Conservation (phyloP, 306 rosid genomes). For the Rosa rugosa region DNA sequence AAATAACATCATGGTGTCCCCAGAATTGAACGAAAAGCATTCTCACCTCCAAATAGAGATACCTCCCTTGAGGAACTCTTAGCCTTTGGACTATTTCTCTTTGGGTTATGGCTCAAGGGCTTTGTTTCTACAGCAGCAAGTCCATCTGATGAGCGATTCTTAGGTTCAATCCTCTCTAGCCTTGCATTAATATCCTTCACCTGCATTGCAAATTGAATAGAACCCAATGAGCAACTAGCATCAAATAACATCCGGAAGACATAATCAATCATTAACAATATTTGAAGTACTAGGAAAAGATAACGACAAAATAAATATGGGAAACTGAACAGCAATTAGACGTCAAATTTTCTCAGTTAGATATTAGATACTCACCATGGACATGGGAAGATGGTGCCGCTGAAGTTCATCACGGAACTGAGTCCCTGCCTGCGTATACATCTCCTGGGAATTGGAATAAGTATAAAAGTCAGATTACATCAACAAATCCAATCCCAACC, state of each 20-base stretch:
- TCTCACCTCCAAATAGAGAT: constrained; percentile 87
- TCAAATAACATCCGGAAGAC: not conserved
- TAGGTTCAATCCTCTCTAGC: constrained; percentile 89
- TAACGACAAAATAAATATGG: not conserved
- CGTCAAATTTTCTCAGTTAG: constrained; percentile 11
- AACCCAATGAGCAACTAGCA: not conserved
- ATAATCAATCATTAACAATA: not conserved
- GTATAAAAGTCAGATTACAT: not conserved
- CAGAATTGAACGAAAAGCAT: constrained; percentile 26
- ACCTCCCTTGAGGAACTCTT: constrained; percentile 77
- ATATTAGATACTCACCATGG: constrained; percentile 55
- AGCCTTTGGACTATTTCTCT: constrained; percentile 92
- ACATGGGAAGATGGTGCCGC: constrained; percentile 80
- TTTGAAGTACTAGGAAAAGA: not conserved
- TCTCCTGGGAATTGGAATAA: constrained; percentile 54
- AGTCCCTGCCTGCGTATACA: constrained; percentile 93
- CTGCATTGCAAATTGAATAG: constrained; percentile 39
- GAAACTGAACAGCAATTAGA: constrained; percentile 5
- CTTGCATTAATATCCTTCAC: constrained; percentile 95
- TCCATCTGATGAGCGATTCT: constrained; percentile 70
- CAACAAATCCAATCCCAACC: not conserved
- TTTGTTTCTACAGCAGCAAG: constrained; percentile 66
- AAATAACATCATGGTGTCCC: not conserved
- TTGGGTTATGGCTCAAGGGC: constrained; percentile 53
- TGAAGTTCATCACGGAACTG: constrained; percentile 95